phyloP scores from a whole-genome alignment of 2,329 filamentous ascomycete species.

The Grosmannia serpens region DNA sequence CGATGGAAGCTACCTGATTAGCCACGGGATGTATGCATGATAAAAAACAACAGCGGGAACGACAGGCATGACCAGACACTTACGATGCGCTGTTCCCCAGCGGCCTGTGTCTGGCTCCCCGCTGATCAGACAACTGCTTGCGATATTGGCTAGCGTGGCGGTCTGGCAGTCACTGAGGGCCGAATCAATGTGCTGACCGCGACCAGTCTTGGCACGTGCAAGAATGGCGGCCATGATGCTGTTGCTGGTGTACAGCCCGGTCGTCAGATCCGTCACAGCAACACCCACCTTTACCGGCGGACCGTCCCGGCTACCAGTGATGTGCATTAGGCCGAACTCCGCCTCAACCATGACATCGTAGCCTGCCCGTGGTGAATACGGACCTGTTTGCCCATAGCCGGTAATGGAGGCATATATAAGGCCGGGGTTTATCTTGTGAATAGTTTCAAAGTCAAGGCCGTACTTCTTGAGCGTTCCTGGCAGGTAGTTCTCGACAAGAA shows the following conservation, averaged over 20 bases:
- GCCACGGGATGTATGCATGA: neutral
- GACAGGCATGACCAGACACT: slow-evolving; percentile 18
- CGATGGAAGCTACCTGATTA: slow-evolving; percentile 63
- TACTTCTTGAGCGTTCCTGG: slow-evolving; percentile 87
- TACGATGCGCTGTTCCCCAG: slow-evolving; percentile 95
- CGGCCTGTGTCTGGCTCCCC: slow-evolving; percentile 77
- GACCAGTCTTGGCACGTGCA: slow-evolving; percentile 59
- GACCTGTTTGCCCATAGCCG: slow-evolving; percentile 91
- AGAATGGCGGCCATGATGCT: slow-evolving; percentile 89
- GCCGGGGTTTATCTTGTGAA: slow-evolving; percentile 69
- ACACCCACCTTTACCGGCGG: slow-evolving; percentile 96
- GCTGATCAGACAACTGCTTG: slow-evolving; percentile 80
- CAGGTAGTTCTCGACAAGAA: slow-evolving; percentile 94
- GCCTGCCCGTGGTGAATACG: slow-evolving; percentile 74
- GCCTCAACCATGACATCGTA: slow-evolving; percentile 99
- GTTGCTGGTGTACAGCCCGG: slow-evolving; percentile 89
- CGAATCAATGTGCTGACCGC: slow-evolving; percentile 86
- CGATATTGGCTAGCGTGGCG: slow-evolving; percentile 88
- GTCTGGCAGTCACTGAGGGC: slow-evolving; percentile 90
- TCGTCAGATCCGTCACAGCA: slow-evolving; percentile 91
- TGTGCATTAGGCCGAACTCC: slow-evolving; percentile 97
- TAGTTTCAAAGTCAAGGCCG: slow-evolving; percentile 71
- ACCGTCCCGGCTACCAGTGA: slow-evolving; percentile 78
- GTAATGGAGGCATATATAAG: slow-evolving; percentile 95
- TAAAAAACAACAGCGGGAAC: no score